Conservation (phyloP, 495 filamentous ascomycete genomes). For the Talaromyces adpressus region DNA sequence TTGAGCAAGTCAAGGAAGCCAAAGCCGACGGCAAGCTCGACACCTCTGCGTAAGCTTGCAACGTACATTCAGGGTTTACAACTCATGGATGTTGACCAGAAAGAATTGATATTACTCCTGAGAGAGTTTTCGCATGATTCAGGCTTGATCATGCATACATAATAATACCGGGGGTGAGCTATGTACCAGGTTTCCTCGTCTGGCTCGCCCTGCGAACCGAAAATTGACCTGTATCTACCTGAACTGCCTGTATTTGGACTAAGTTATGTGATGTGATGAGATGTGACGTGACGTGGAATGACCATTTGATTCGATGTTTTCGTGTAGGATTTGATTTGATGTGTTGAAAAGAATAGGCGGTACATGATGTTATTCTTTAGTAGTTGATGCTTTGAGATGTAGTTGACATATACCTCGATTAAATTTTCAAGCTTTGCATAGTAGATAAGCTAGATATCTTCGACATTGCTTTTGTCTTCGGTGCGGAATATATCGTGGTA, state of each 20-base stretch:
- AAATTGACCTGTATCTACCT: slow-evolving; percentile 7
- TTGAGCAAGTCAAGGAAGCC: slow-evolving; percentile 88
- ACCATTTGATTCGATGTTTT: slow-evolving; percentile 5
- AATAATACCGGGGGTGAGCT: neutral
- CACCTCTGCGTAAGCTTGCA: slow-evolving; percentile 18
- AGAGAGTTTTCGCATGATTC: neutral
- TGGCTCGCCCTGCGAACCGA: neutral
- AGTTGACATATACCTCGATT: neutral
- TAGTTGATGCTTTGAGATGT: neutral
- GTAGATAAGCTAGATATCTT: too few species aligned
- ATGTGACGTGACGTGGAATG: neutral
- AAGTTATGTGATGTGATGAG: slow-evolving; percentile 3
- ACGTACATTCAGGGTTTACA: neutral
- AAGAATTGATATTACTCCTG: neutral
- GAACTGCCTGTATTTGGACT: slow-evolving; percentile 7
- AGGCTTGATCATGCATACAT: slow-evolving; percentile 1
- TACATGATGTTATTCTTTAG: neutral
- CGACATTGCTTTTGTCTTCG: too few species aligned
- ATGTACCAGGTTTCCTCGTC: neutral
- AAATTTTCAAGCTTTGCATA: neutral
- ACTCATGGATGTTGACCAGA: neutral
- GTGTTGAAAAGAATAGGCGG: neutral
- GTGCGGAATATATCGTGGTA: neutral
- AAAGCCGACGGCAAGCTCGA: slow-evolving; percentile 62
- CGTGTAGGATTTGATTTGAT: neutral